Base-by-base conservation (phyloP, 1,284 basidiomycete species). In the Rhodotorula glutinis region DNA sequence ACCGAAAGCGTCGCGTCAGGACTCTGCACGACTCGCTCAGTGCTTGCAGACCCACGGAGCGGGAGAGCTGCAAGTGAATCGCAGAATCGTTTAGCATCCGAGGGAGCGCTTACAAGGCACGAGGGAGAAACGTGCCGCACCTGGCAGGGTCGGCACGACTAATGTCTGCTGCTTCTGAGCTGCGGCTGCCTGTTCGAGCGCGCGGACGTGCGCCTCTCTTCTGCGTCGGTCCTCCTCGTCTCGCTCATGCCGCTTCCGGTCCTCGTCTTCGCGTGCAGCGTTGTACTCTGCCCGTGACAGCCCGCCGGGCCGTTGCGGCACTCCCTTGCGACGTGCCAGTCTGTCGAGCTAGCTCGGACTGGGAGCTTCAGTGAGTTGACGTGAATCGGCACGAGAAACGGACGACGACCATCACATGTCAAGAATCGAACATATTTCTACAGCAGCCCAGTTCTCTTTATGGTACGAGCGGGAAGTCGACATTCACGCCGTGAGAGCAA, bases 301-400 rank as follows among this genome's bases (percentile, higher is more conserved):
- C 30, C 62, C 52, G 33, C 40, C n/a, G 10, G 63, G 46, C 21
- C 61, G 61, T 23, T 65, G 57, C 23, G 63, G 63, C 16, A 60
- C 53, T 7, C 63, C 63, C 53, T 65, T 65, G 52, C 54, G 54
- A 25, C 63, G 63, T 17, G 63, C 58, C 63, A 65, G n/a, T n/a
- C 46, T 47, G 46, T 47, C 46, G 23, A 47, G 23, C 33, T 38
- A 47, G 46, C 13, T n/a, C n/a, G n/a, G 46, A 47, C 33, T 38
- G 33, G 33, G 33, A 38, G 33, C 33, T 38, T 38, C 33, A 38
- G 33, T 38, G 33, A 38, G 7, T 5, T 38, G 33, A 38, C 7
- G 11, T 38, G 7, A 11, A 38, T 38, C n/a, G n/a, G 33, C 33
- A 38, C 5, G 11, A 38, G 11, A 38, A 38, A 38, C 5, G 33